Evolutionary conservation across 129 eudicot genomes (phyloP), one percentile per base, ranked within the genome.

Genomic region (Saussurea involucrata): DNA sequence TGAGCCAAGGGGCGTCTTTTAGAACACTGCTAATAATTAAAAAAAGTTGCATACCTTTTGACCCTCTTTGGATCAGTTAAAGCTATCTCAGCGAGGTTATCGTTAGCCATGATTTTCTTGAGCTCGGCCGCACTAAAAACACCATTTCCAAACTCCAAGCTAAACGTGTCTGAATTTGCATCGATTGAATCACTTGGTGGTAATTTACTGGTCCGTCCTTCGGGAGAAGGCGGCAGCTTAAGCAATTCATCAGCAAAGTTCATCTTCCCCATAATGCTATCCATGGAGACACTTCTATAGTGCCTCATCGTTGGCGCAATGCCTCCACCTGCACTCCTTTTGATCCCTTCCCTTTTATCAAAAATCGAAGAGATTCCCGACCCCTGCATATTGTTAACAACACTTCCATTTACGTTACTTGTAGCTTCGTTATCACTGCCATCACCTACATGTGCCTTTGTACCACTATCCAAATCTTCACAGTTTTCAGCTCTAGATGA

Each of bases 41-140:
- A 24, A 13, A 57, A 78, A 78, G 42, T 15, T 24, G 15, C 69
- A 28, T 68, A 93, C 98, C 98, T 89, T 83, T 93, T 93, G 20
- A 91, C 98, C 22, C 98, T 91, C 79, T 93, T 93, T 53, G 98
- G 98, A 68, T 93, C 97, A 64, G 84, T 77, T 61, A 87, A 70
- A 46, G 98, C 98, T 70, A 93, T 93, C 90, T 91, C 98, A 0
- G 98, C 87, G 67, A 93, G 95, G 71, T 91, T 93, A 78, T 93
- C 98, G 81, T 89, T 91, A 44, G 96, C 97, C 98, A 93, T 93
- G 15, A 93, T 93, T 83, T 89, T 93, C 89, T 93, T 89, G 33
- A 93, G 83, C 78, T 93, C 98, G 1, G 89, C 86, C 32, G 90
- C 93, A 74, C 83, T 93, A 76, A 93, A 91, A 78, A 88, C 85